Evolutionary conservation across 306 rosid species (phyloP), one percentile per base, ranked within the genome.

Genomic region (Quercus variabilis): DNA sequence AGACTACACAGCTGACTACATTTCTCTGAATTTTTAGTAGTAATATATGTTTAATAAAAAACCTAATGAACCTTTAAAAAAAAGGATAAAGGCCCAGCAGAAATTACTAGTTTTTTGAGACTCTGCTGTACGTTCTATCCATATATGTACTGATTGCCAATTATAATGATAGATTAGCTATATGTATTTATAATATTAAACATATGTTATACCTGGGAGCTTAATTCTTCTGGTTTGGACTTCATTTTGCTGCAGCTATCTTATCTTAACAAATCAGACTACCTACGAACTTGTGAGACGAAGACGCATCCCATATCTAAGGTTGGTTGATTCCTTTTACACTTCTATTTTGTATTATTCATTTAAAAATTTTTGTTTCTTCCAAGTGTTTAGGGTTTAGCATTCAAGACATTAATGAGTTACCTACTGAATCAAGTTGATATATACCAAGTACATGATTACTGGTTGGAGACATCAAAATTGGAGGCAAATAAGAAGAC

Each of bases 221-320:
- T 77, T 31, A 28, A 76, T 69, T 60, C 71, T 79, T 70, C 43
- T 62, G 55, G 64, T 74, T 57, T 26, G 79, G 69, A 26, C 73
- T 74, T 83, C 25, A 51, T 76, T 74, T 86, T 79, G 67, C 21
- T 85, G 91, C 94, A 96, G 99, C 77, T 96, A 90, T 83, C 97
- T 93, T 70, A 86, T 92, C 83, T 71, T 96, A 85, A 96, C 98
- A 54, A 96, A 96, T 80, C 98, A 96, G 86, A 96, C 97, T 19
- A 96, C 98, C 20, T 93, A 86, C 65, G 99, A 96, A 82, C 96
- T 96, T 17, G 94, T 96, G 79, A 91, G 96, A 85, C 95, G 99
- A 69, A 96, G 98, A 76, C 91, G 99, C 63, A 96, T 96, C 84
- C 70, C 86, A 38, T 93, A 93, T 83, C 90, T 96, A 64, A 93